phyloP scores from a whole-genome alignment of 495 filamentous ascomycete species.

The Amniculicola lignicola region DNA sequence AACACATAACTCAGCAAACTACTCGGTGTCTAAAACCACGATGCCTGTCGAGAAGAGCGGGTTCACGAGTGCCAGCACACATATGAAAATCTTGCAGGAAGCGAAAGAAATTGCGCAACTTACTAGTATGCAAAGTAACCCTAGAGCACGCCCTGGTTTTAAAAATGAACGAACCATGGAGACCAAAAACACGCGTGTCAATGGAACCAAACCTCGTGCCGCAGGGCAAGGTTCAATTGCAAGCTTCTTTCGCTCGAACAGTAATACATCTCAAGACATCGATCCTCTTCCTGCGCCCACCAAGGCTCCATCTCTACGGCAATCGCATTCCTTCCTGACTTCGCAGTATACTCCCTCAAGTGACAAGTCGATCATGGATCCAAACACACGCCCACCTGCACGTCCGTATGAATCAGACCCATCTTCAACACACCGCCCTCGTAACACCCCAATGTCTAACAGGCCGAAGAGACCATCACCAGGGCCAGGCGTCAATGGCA shows the following conservation, averaged over 20 bases:
- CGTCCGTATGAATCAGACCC: conserved; percentile 15
- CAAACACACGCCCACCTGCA: not conserved
- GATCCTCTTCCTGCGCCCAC: not conserved
- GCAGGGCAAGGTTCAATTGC: conserved; percentile 49
- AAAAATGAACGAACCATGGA: conserved; percentile 11
- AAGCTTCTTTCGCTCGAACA: conserved; percentile 44
- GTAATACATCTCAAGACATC: not conserved
- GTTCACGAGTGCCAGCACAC: conserved; percentile 36
- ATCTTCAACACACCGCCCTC: conserved; percentile 34
- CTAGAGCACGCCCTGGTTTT: not conserved
- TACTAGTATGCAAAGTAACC: not conserved
- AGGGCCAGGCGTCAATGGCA: conserved; percentile 12
- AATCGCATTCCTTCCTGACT: not conserved
- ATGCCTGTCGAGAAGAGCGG: conserved; percentile 22
- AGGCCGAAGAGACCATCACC: conserved; percentile 21
- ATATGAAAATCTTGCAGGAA: conserved; percentile 33
- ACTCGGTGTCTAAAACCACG: conserved; percentile 32
- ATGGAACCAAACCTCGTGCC: conserved; percentile 28
- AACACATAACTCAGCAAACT: conserved; percentile 28
- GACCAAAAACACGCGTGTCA: conserved; percentile 22
- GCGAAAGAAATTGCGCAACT: conserved; percentile 10
- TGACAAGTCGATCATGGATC: conserved; percentile 30
- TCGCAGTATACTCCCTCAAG: conserved; percentile 10
- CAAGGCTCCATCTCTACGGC: not conserved
- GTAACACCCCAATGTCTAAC: conserved; percentile 23